Conservation (phyloP, 805 yeast genomes). For the Cyberlindnera misumaiensis region DNA sequence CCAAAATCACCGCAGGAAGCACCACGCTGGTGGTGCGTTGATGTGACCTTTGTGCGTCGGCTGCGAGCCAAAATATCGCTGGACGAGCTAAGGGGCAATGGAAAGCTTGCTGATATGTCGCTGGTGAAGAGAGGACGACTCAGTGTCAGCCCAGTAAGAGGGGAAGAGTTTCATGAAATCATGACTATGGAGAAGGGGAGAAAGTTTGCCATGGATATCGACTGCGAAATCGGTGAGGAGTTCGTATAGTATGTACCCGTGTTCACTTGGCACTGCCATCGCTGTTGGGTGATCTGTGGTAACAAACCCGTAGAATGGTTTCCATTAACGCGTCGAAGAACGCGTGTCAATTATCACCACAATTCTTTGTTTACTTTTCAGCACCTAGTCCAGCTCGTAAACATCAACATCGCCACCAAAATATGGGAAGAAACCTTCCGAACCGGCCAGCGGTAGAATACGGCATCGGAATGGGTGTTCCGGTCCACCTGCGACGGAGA, state of each 20-base stretch:
- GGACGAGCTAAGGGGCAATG: constrained; percentile 30
- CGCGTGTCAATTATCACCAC: too few relatives aligned
- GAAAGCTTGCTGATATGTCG: constrained; percentile 33
- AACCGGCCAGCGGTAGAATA: constrained; percentile 39
- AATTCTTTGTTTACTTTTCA: too few relatives aligned
- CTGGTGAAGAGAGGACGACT: constrained; percentile 42
- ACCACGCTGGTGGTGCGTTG: constrained; percentile 56
- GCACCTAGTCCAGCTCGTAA: too few relatives aligned
- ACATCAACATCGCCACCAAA: neutral
- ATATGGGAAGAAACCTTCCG: constrained; percentile 34
- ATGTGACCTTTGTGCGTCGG: constrained; percentile 37
- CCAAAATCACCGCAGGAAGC: constrained; percentile 33
- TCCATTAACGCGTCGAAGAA: too few relatives aligned
- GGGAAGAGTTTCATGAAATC: constrained; percentile 34
- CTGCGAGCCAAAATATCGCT: constrained; percentile 36
- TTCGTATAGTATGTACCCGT: neutral
- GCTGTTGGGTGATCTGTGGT: too few relatives aligned
- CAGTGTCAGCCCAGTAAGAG: constrained; percentile 45
- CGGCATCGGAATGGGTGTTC: constrained; percentile 67
- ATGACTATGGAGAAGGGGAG: constrained; percentile 29
- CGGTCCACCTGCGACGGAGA: constrained; percentile 48
- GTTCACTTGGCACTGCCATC: too few relatives aligned
- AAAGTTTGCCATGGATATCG: constrained; percentile 25
- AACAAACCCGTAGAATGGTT: too few relatives aligned
- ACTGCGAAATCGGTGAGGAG: constrained; percentile 20